Evolutionary conservation across 129 eudicot genomes (phyloP), one percentile per base, ranked within the genome.

Genomic region (Centella asiatica): DNA sequence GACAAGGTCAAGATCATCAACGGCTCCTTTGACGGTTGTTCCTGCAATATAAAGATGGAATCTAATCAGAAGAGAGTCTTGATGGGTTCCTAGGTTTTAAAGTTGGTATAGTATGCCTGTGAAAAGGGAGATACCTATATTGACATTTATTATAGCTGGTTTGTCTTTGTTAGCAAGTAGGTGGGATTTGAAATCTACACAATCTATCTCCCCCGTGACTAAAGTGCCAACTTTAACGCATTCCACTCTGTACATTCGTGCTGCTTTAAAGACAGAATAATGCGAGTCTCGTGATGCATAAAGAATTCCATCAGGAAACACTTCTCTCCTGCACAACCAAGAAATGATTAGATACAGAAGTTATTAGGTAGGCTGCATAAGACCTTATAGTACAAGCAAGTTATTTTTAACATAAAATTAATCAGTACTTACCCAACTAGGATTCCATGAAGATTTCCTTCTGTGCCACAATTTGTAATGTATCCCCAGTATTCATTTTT

Each of bases 21-120:
- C 99, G 67, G 99, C 99, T 70, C 99, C 99, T 82, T 92, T 92
- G 44, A 92, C 99, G 57, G 99, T 92, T 33, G 99, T 87, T 76
- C 99, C 99, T 92, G 86, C 57, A 76, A 72, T 29, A 36, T 1
- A 67, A 46, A 32, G 51, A 11, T 36, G 44, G 26, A 23, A 22
- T 9, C 14, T 29, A 29, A 18, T 23, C 17, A 31, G 34, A 14
- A 14, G 44, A n/a, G n/a, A n/a, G n/a, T n/a, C n/a, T n/a, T n/a
- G n/a, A n/a, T n/a, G 4, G 13, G 19, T 52, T 52, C 26, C 24
- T 25, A 52, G 34, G 29, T 19, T 44, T 4, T 4, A 31, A 25
- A 29, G 2, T 50, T 24, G 32, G 26, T 44, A 10, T 8, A 37
- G 9, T 56, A 33, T 24, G 44, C n/a, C 14, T 46, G 67, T 48